Evolutionary conservation across 176 grass and related monocot genomes (phyloP).

Genomic region (Tillandsia leiboldiana): DNA sequence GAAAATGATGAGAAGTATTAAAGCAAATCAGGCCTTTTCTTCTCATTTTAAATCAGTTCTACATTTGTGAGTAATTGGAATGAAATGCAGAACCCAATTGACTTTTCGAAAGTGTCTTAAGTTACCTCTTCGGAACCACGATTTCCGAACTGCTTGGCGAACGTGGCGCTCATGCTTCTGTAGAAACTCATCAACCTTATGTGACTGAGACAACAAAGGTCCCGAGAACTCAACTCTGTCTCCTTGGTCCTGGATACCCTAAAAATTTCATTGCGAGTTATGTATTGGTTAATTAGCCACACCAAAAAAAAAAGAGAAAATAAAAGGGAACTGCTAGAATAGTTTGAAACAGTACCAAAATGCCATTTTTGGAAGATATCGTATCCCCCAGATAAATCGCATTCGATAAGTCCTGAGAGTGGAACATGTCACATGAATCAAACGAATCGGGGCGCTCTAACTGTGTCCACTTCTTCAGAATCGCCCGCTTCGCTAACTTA

Average conservation of each 20-base stretch:
- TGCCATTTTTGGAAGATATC: slow-evolving; percentile 39
- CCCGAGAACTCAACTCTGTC: slow-evolving; percentile 89
- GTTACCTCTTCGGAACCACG: slow-evolving; percentile 80
- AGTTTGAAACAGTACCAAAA: slow-evolving; percentile 33
- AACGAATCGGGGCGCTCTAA: slow-evolving; percentile 75
- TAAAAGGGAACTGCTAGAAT: slow-evolving; percentile 5
- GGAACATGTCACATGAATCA: slow-evolving; percentile 42
- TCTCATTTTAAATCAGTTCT: neutral
- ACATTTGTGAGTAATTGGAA: neutral
- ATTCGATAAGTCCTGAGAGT: slow-evolving; percentile 48
- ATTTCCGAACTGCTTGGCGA: slow-evolving; percentile 65
- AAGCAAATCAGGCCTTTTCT: too few relatives aligned
- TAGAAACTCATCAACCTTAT: slow-evolving; percentile 86
- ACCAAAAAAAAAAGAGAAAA: slow-evolving; percentile 14
- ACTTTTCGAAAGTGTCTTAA: neutral
- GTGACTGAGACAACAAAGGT: slow-evolving; percentile 57
- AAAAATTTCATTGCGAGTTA: slow-evolving; percentile 14
- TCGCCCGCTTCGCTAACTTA: slow-evolving; percentile 34
- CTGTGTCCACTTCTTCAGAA: slow-evolving; percentile 79
- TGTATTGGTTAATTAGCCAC: neutral
- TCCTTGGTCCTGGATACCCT: slow-evolving; percentile 38
- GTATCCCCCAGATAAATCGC: slow-evolving; percentile 38
- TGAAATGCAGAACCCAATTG: neutral
- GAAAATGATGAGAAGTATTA: too few relatives aligned
- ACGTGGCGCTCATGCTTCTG: slow-evolving; percentile 80